A percentile compares a stretch with the other conserved stretches of the same genome.
phyloP scores from a whole-genome alignment of 768 basidiomycete genomes.

The Gymnopilus dilepis region DNA sequence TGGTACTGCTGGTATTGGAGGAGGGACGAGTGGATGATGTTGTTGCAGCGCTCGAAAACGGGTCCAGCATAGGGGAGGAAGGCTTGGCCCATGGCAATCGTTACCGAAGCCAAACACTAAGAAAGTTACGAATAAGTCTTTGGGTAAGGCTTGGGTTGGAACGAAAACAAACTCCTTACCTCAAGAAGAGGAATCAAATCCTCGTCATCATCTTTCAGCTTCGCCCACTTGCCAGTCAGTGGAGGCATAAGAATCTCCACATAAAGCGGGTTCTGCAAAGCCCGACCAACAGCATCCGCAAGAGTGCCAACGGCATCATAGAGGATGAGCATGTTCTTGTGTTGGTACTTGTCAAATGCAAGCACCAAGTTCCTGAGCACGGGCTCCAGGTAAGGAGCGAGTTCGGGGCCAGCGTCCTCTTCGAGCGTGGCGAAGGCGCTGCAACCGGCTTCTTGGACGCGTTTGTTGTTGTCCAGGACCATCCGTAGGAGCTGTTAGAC shows the following conservation, averaged over 20 bases:
- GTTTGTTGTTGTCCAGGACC: conserved; percentile 98
- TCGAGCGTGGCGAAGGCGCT: conserved; percentile 98
- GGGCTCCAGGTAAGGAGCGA: conserved; percentile 93
- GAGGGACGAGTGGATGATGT: conserved; percentile 82
- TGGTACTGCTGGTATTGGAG: conserved; percentile 87
- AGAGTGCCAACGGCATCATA: conserved; percentile 99
- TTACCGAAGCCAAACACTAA: conserved; percentile 96
- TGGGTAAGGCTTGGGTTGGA: no score
- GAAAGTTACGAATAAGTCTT: conserved; percentile 1
- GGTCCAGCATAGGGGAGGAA: conserved; percentile 90
- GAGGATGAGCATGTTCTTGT: conserved; percentile 98
- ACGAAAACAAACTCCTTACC: conserved; percentile 65
- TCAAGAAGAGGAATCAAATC: conserved; percentile 53
- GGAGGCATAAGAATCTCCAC: conserved; percentile 98
- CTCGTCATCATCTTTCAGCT: conserved; percentile 4
- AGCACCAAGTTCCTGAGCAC: conserved; percentile 94
- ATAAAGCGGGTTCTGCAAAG: conserved; percentile 83
- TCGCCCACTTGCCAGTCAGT: conserved; percentile 1
- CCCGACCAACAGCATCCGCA: conserved; percentile 93
- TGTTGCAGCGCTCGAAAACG: conserved; percentile 90
- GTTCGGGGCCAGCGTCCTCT: conserved; percentile 91
- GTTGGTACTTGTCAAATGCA: conserved; percentile 98
- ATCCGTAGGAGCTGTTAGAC: conserved; percentile 83
- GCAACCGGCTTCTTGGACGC: conserved; percentile 98
- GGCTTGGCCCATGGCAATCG: conserved; percentile 90